A percentile compares a stretch with the other conserved stretches of the same genome.
Conservation (phyloP, 176 grass and related monocot genomes). For the Dactylis glomerata region DNA sequence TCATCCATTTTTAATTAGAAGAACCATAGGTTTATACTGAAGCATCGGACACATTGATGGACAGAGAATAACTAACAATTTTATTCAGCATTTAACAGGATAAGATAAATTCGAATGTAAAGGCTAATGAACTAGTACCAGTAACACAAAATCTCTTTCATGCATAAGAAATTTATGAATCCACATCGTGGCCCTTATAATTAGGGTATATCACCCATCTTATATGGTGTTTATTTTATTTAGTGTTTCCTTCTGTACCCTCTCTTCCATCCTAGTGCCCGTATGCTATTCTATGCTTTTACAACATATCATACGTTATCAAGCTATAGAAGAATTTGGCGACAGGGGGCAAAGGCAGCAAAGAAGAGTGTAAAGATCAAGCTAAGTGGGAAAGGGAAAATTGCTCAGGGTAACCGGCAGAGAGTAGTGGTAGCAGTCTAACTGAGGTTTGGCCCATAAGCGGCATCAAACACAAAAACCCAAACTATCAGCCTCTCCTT, state of each 20-base stretch:
- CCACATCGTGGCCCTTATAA: neutral
- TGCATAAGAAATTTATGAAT: neutral
- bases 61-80: neutral
- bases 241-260: neutral
- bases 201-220: neutral
- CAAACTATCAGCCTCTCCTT: neutral
- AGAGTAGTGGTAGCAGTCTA: neutral
- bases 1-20: neutral
- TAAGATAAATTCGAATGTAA: neutral
- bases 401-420: neutral
- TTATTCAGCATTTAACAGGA: neutral
- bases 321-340: constrained; percentile 19
- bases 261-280: neutral
- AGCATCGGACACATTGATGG: neutral
- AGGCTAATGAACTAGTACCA: neutral
- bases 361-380: neutral
- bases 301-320: neutral
- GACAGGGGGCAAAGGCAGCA: neutral
- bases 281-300: neutral
- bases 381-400: neutral
- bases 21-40: constrained; percentile 6
- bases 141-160: neutral
- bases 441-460: constrained; percentile 5
- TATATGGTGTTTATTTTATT: neutral
- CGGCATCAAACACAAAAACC: neutral